Base-by-base conservation (phyloP, 331 rosid genomes). In the Pyrus hybrid region DNA sequence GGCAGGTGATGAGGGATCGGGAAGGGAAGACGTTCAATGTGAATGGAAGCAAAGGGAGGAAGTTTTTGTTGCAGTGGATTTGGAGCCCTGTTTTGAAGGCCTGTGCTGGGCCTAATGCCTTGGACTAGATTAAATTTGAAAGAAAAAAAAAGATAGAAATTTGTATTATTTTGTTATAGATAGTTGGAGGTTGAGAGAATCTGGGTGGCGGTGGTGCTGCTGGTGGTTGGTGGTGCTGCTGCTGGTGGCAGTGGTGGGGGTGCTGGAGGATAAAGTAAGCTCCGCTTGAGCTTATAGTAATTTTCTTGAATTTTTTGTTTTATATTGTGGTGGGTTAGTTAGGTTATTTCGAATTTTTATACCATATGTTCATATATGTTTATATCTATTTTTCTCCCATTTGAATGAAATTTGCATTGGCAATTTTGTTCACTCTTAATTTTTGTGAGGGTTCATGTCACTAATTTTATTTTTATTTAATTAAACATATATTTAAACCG, bases 11-110 rank as follows among this genome's bases (percentile, higher is more conserved):
- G 95, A 87, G 70, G 77, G 98, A 89, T 2, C 63, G 54, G 6
- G 84, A 28, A 13, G 98, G 95, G 4, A 80, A 76, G 60, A 90
- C 89, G 0, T 93, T 82, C 56, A 90, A 93, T 30, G 22, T 93
- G 71, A 89, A 89, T 64, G 98, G 98, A 37, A 76, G 84, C 21
- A 85, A 68, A 5, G 87, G 89, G 7, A 80, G 93, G 61, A 91
- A 54, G 86, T 93, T 91, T 58, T 23, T 93, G 76, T 68, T 93
- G 37, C 97, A 93, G 83, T 93, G 98, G 98, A 77, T 93, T 33
- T 93, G 95, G 97, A 91, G 90, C 68, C 96, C 95, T 2, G 79
- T 67, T 53, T 76, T 93, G 80, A 85, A 91, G 68, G 97, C 97
- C 37, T 93, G 96, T 67, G 82, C 91, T 35, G 96, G 98, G 29